Evolutionary conservation across 768 basidiomycete species (phyloP).

Genomic region (Sporobolomyces roseus): DNA sequence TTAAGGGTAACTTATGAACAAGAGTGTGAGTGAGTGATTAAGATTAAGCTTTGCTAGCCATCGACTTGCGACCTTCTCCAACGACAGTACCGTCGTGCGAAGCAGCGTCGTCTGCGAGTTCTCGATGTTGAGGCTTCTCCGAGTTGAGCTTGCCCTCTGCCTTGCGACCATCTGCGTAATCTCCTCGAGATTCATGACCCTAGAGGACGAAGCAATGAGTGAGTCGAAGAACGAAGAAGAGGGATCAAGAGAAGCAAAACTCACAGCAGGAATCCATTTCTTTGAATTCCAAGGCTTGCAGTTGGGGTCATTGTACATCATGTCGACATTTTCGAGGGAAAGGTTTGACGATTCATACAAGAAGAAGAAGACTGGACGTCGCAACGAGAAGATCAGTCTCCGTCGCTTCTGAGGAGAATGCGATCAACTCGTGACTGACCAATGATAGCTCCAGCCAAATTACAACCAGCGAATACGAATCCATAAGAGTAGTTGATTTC

Average conservation of each 20-base stretch:
- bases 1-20: no score
- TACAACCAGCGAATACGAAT: conserved; percentile 64
- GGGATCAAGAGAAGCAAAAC: neutral
- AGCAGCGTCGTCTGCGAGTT: conserved; percentile 32
- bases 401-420: no score
- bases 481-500: conserved; percentile 63
- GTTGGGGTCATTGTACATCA: conserved; percentile 52
- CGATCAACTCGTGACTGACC: no score
- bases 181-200: conserved; percentile 25
- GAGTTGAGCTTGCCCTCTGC: conserved; percentile 15
- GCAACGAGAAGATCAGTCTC: no score
- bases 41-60: neutral
- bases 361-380: conserved; percentile 71
- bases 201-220: no score
- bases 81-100: conserved; percentile 22
- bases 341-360: conserved; percentile 69
- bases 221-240: neutral
- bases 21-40: no score
- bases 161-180: conserved; percentile 19
- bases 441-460: conserved; percentile 55
- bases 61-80: conserved; percentile 9
- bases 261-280: conserved; percentile 57
- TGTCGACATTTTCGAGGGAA: conserved; percentile 55
- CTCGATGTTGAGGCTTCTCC: conserved; percentile 35
- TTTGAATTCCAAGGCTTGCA: conserved; percentile 66